phyloP scores from a whole-genome alignment of 2,329 filamentous ascomycete genomes.

The Ophiostoma ips region DNA sequence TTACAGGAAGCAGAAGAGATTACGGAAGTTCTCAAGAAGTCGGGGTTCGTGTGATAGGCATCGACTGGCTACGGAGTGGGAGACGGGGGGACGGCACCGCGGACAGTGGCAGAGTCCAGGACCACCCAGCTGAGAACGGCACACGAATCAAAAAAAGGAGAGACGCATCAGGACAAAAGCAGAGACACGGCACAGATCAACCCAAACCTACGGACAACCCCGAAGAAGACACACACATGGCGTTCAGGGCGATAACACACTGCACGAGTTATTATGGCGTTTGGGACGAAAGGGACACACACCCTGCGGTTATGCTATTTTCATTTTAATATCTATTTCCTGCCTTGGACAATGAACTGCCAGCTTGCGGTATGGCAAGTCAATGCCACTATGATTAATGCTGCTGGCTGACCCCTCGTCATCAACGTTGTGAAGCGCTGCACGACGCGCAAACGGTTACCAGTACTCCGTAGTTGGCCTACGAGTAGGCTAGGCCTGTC shows the following conservation, averaged over 20 bases:
- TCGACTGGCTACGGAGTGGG: neutral
- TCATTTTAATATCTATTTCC: neutral
- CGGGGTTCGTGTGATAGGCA: conserved; percentile 25
- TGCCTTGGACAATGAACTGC: neutral
- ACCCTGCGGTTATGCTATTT: neutral
- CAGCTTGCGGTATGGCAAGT: too few species aligned
- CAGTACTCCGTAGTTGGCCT: too few species aligned
- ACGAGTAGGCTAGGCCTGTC: too few species aligned
- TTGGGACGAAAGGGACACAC: neutral
- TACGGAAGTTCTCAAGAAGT: conserved; percentile 23
- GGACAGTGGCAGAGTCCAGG: too few species aligned
- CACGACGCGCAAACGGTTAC: too few species aligned
- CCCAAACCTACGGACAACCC: neutral
- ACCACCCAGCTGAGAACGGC: neutral
- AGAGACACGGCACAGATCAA: neutral
- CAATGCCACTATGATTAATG: neutral
- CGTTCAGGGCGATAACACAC: neutral
- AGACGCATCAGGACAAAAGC: neutral
- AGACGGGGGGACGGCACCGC: neutral
- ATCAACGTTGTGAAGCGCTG: too few species aligned
- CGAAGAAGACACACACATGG: neutral
- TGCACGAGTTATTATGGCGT: conserved; percentile 1
- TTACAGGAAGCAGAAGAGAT: conserved; percentile 24
- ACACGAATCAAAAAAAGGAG: neutral
- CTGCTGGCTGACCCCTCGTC: too few species aligned